Evolutionary conservation across 2,329 filamentous ascomycete genomes (phyloP), one percentile per base, ranked within the genome.

Genomic region (Cordyceps cateniannulata): DNA sequence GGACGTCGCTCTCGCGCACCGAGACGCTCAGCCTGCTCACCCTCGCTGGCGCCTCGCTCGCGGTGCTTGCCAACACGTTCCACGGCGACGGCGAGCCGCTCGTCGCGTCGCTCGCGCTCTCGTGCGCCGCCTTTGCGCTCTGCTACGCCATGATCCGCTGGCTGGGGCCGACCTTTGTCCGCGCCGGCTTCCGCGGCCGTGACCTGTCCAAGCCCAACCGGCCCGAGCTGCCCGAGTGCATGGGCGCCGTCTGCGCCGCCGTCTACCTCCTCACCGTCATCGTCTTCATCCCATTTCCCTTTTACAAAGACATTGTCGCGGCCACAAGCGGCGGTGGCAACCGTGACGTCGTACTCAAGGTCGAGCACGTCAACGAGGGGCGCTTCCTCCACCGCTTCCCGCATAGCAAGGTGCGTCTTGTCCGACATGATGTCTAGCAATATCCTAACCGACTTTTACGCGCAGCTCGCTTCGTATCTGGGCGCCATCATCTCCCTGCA

Each of bases 281-380:
- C 66, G 78, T 91, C 64, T 99, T 99, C 73, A 92, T 98, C 62
- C 95, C 95, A 0, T 96, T 97, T 75, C 90, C 93, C 1, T 98
- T 99, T 74, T 98, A 97, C 80, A 96, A 97, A 76, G 93, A 98
- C 72, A 96, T 99, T 66, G 93, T 97, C 27, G 90, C 91, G 18
- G 92, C 93, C 44, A 98, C 95, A 22, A 96, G 91, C 66, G 95
- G 93, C 64, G 93, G 92, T 65, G 93, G 93, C 53, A 97, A 97
- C 74, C 82, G 90, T 65, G 93, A 97, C 76, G 86, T 95, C 6
- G 89, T 96, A 14, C 75, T 91, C 68, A 85, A 90, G 70, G 77
- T 85, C 49, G 83, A 88, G 65, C 81, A 90, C 64, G 85, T 93
- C 63, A 87, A 96, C 73, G 87, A 86, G 65, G 95, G 93, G 58